Base-by-base conservation (phyloP, 2,329 filamentous ascomycete genomes). In the Fusarium graminum region DNA sequence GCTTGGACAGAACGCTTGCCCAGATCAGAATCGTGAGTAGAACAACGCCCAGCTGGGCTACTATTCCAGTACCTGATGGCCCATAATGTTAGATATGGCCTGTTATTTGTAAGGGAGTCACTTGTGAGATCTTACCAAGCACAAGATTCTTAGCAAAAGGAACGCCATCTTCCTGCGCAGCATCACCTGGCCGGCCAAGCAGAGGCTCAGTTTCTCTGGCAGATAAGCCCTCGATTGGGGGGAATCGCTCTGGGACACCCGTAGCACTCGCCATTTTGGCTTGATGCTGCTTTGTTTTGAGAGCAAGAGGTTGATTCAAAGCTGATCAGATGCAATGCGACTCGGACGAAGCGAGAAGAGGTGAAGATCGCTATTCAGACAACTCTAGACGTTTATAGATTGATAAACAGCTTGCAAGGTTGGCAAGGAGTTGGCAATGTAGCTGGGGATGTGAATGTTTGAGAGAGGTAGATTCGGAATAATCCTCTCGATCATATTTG, bases 1-100 rank as follows among this genome's bases (percentile, higher is more conserved):
- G 78, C 54, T 89, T 83, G 40, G 88, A 85, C 74, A 97, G 87
- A 67, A 97, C 86, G 55, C 86, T 86, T 43, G 87, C 86, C 92
- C 93, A 97, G 68, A 97, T 84, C 56, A 94, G 86, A 34, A 87
- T 86, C 46, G 88, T 82, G 64, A 97, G 86, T 66, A 97, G 86
- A 79, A 92, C 81, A 54, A 90, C 86, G 55, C 93, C 94, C 41
- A 87, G 85, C 79, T 97, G 93, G 39, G 93, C 92, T 61, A 97
- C 79, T 61, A 90, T 84, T 56, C 88, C 94, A 16, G 93, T 97
- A 65, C 93, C 93, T 95, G 73, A 29, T 28, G 16, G n/a, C 34
- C 22, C 11, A 41, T 29, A 44, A 10, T 34, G 41, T 63, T 39
- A 63, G 53, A 10, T 47, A 54, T 44, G 9, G 22, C 46, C 46